Conservation (phyloP, 179 eudicot species). For the Silene coronaria region DNA sequence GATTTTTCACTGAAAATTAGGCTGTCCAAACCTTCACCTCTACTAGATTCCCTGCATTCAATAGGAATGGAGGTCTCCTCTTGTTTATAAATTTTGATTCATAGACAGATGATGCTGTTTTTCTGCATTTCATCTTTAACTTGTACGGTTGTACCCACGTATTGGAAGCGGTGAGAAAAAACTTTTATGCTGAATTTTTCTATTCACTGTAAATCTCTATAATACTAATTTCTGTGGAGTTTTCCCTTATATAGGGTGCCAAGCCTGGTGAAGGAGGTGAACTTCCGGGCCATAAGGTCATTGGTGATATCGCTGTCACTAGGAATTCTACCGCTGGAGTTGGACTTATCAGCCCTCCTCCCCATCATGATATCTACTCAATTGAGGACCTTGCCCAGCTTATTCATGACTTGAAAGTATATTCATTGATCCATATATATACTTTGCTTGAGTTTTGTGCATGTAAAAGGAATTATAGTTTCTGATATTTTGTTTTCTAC, state of each 20-base stretch:
- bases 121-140: constrained; percentile 21
- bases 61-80: constrained; percentile 54
- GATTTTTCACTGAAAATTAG: background rate
- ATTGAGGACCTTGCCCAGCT: constrained; percentile 98
- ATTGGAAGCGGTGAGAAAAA: constrained; percentile 61
- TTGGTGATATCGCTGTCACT: constrained; percentile 92
- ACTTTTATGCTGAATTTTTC: constrained; percentile 27
- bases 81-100: constrained; percentile 20
- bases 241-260: constrained; percentile 62
- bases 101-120: constrained; percentile 22
- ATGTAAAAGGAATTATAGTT: background rate
- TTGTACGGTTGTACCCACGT: constrained; percentile 40
- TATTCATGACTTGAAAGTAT: constrained; percentile 92
- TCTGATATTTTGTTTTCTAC: constrained; percentile 17
- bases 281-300: constrained; percentile 95
- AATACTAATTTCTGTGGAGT: constrained; percentile 19
- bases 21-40: constrained; percentile 15
- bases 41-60: constrained; percentile 35
- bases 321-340: constrained; percentile 98
- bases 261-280: constrained; percentile 99
- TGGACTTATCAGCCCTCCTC: constrained; percentile 99
- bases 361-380: constrained; percentile 97
- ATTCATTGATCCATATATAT: background rate
- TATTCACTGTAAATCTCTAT: constrained; percentile 9
- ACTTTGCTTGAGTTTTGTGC: background rate